Evolutionary conservation across 257 asterid species (phyloP).

Genomic region (Capsicum chinense): DNA sequence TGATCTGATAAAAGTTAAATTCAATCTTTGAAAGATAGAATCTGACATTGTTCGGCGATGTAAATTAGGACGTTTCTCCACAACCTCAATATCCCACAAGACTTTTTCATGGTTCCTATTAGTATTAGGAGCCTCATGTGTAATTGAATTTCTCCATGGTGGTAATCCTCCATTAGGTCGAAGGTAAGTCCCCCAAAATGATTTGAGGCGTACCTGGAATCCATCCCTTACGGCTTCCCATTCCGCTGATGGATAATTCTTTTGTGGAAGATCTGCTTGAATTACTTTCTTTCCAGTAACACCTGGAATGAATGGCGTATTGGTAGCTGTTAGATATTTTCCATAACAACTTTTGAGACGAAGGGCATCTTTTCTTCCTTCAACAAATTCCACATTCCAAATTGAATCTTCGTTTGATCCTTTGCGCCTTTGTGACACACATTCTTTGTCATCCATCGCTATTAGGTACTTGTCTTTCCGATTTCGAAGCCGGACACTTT

Average conservation of each 20-base stretch:
- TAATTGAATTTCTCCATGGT: constrained; percentile 72
- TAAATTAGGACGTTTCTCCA: constrained; percentile 36
- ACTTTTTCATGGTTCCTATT: constrained; percentile 50
- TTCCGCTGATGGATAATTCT: constrained; percentile 48
- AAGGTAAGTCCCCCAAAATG: constrained; percentile 57
- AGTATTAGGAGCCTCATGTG: constrained; percentile 64
- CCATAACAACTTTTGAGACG: constrained; percentile 68
- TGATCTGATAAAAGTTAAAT: constrained; percentile 1
- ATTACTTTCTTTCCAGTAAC: constrained; percentile 55
- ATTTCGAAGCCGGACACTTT: constrained; percentile 53
- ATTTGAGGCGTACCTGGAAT: constrained; percentile 65
- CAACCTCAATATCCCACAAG: constrained; percentile 85
- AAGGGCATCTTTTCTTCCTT: constrained; percentile 40
- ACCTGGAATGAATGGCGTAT: constrained; percentile 55
- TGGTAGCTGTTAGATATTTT: constrained; percentile 69
- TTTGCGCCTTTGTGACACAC: constrained; percentile 54
- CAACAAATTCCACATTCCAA: constrained; percentile 59
- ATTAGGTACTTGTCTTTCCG: constrained; percentile 59
- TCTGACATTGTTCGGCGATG: constrained; percentile 38
- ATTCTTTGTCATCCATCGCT: constrained; percentile 60
- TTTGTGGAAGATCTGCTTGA: constrained; percentile 47
- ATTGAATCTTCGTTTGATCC: constrained; percentile 46
- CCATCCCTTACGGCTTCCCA: constrained; percentile 88
- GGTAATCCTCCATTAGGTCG: constrained; percentile 77
- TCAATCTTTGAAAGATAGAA: constrained; percentile 14